phyloP scores from a whole-genome alignment of 768 basidiomycete species.

The Pulveroboletus frians region DNA sequence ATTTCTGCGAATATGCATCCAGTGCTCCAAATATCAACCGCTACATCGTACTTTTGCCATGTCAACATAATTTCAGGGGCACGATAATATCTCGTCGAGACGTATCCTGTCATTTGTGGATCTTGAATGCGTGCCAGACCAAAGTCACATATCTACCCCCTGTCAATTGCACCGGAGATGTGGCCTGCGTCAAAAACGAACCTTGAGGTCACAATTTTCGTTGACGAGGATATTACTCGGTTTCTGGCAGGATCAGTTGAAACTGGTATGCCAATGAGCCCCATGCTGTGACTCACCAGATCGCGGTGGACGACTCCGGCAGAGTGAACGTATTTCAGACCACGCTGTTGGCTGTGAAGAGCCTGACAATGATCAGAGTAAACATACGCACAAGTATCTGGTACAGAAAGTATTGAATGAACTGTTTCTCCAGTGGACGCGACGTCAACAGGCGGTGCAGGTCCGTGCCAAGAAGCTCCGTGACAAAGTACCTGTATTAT shows the following conservation, averaged over 20 bases:
- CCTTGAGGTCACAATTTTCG: conserved; percentile 99
- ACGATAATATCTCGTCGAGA: conserved; percentile 97
- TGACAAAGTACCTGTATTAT: conserved; percentile 86
- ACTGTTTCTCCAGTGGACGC: conserved; percentile 97
- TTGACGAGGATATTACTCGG: conserved; percentile 99
- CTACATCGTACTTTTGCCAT: conserved; percentile 99
- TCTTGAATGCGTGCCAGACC: conserved; percentile 98
- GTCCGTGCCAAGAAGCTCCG: conserved; percentile 96
- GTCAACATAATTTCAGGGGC: conserved; percentile 99
- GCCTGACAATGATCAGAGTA: background rate
- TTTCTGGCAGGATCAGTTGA: conserved; percentile 51
- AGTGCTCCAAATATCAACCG: conserved; percentile 99
- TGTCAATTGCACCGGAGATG: conserved; percentile 1
- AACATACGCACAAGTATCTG: conserved; percentile 78
- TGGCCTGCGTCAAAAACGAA: conserved; percentile 27
- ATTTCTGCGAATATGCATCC: conserved; percentile 99
- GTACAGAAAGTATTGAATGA: conserved; percentile 99
- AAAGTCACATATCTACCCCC: conserved; percentile 89
- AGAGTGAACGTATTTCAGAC: conserved; percentile 98
- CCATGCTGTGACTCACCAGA: conserved; percentile 48
- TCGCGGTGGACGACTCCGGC: conserved; percentile 99
- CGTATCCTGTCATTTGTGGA: conserved; percentile 99
- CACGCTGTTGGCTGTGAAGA: conserved; percentile 53
- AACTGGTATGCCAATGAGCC: background rate
- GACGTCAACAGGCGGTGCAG: conserved; percentile 95